Evolutionary conservation across 2,329 filamentous ascomycete species (phyloP).

Genomic region (Colletotrichum ledebouriae): DNA sequence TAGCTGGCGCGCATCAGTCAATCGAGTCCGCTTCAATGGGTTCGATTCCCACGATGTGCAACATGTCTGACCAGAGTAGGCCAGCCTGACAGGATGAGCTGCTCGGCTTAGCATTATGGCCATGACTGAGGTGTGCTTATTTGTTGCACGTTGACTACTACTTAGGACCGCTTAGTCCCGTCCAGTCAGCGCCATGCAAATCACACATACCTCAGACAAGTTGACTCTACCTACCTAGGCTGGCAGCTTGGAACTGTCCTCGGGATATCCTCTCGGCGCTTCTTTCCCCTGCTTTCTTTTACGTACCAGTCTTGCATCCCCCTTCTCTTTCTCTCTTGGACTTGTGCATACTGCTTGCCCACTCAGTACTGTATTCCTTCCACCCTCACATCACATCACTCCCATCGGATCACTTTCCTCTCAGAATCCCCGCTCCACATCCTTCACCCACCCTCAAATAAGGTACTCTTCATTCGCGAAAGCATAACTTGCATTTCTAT

Average conservation of each 20-base stretch:
- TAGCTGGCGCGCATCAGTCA: constrained; percentile 22
- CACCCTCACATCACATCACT: constrained; percentile 30
- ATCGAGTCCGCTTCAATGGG: constrained; percentile 16
- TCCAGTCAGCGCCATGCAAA: neutral
- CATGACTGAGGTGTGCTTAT: neutral
- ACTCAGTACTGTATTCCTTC: constrained; percentile 36
- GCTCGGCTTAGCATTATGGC: neutral
- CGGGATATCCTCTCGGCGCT: constrained; percentile 31
- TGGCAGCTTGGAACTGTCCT: constrained; percentile 18
- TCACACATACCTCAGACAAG: neutral
- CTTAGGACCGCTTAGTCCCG: neutral
- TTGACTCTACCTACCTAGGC: constrained; percentile 4
- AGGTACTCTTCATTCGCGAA: neutral
- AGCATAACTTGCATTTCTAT: constrained; percentile 7
- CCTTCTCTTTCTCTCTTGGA: constrained; percentile 13
- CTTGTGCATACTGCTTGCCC: constrained; percentile 32
- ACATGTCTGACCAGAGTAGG: constrained; percentile 4
- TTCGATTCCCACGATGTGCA: neutral
- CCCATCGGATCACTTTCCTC: constrained; percentile 23
- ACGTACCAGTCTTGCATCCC: constrained; percentile 29
- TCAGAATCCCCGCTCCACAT: neutral
- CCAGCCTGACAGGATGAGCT: neutral
- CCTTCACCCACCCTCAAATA: neutral
- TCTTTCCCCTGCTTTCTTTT: constrained; percentile 34
- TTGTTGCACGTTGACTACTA: neutral